phyloP scores from a whole-genome alignment of 2,329 filamentous ascomycete genomes.

The Fusarium avenaceum region DNA sequence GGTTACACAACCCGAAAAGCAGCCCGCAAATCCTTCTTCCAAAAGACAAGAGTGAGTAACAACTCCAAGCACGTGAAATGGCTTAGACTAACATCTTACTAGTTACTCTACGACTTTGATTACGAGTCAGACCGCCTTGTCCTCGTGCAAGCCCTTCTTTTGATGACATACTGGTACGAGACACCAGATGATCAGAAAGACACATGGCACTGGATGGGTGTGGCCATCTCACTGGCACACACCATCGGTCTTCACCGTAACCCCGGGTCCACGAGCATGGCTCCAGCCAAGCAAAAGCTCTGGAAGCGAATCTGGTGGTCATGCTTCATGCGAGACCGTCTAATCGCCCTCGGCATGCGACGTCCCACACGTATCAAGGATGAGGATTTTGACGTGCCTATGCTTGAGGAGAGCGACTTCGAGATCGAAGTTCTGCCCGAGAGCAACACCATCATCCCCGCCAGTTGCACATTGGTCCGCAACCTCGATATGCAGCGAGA shows the following conservation, averaged over 20 bases:
- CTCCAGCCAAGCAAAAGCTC: slow-evolving; percentile 78
- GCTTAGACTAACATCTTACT: slow-evolving; percentile 26
- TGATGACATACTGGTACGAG: slow-evolving; percentile 99
- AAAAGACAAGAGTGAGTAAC: slow-evolving; percentile 81
- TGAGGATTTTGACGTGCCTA: slow-evolving; percentile 93
- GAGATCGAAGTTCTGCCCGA: slow-evolving; percentile 79
- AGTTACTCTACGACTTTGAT: slow-evolving; percentile 94
- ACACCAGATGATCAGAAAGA: slow-evolving; percentile 97
- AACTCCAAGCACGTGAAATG: slow-evolving; percentile 13
- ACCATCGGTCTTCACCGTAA: slow-evolving; percentile 94
- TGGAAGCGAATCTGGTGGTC: slow-evolving; percentile 99
- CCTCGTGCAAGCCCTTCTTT: slow-evolving; percentile 86
- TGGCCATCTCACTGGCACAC: slow-evolving; percentile 91
- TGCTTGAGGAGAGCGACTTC: slow-evolving; percentile 88
- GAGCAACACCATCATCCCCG: slow-evolving; percentile 75
- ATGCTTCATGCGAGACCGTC: slow-evolving; percentile 92
- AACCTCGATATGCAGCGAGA: slow-evolving; percentile 81
- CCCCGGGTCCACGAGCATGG: slow-evolving; percentile 81
- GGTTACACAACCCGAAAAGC: slow-evolving; percentile 84
- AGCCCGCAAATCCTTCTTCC: slow-evolving; percentile 89
- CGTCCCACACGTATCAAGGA: slow-evolving; percentile 92
- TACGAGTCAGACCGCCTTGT: slow-evolving; percentile 92
- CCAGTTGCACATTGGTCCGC: slow-evolving; percentile 77
- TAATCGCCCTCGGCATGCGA: slow-evolving; percentile 94
- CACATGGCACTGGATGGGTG: slow-evolving; percentile 99